Evolutionary conservation across 1,139 yeast genomes (phyloP).

Genomic region (Kurtzmaniella quercitrusa): DNA sequence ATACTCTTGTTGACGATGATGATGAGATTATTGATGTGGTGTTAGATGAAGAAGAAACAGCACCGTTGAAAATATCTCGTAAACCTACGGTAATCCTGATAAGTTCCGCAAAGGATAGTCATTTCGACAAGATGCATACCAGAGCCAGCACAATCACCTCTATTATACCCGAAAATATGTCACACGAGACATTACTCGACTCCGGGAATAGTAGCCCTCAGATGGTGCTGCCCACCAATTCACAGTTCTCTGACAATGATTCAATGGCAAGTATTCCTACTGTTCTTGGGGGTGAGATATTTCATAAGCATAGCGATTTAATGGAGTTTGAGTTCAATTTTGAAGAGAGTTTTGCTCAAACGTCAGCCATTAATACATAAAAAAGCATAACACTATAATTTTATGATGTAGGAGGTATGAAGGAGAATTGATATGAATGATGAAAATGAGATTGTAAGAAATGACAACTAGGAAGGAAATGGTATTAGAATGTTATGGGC

Average conservation of each 20-base stretch:
- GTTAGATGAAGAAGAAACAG: constrained; percentile 7
- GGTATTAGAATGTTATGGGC: too few species aligned
- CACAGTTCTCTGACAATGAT: constrained; percentile 6
- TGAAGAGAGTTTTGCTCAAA: neutral
- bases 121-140: neutral
- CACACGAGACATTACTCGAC: constrained; percentile 17
- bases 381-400: neutral
- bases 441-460: too few species aligned
- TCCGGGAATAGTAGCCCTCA: constrained; percentile 2
- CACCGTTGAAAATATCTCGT: constrained; percentile 24
- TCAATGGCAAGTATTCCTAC: constrained; percentile 7
- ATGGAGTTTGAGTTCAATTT: neutral
- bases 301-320: neutral
- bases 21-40: neutral
- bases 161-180: constrained; percentile 10
- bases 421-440: too few species aligned
- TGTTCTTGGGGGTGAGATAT: constrained; percentile 1
- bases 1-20: constrained; percentile 23
- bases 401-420: too few species aligned
- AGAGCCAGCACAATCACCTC: constrained; percentile 3
- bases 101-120: neutral
- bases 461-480: too few species aligned
- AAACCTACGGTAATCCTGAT: constrained; percentile 10
- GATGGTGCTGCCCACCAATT: neutral
- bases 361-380: neutral